Evolutionary conservation across 2,329 filamentous ascomycete species (phyloP).

Genomic region (Colletotrichum limetticola): DNA sequence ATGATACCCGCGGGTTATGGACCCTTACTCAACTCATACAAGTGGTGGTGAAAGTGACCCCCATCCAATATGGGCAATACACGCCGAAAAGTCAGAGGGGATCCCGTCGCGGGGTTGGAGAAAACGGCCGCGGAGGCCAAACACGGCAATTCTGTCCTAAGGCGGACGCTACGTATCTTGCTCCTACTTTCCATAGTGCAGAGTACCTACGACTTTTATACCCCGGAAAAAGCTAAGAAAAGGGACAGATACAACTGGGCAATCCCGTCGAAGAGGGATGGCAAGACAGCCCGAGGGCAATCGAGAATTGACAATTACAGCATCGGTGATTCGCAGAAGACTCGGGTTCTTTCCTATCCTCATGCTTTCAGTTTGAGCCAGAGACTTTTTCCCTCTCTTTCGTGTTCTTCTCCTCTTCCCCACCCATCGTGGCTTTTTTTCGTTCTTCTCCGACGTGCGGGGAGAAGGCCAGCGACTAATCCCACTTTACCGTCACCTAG

Average conservation of each 20-base stretch:
- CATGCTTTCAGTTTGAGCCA: background rate
- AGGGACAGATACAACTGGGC: background rate
- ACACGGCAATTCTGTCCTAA: constrained; percentile 28
- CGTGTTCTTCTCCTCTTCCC: background rate
- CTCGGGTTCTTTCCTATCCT: background rate
- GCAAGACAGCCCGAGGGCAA: background rate
- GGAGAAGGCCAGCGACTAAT: constrained; percentile 14
- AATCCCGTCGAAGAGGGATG: background rate
- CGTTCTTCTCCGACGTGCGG: constrained; percentile 20
- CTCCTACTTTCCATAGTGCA: too few relatives aligned
- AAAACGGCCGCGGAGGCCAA: constrained; percentile 23
- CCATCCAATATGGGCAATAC: constrained; percentile 27
- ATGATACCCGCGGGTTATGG: background rate
- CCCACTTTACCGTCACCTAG: background rate
- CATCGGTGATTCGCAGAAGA: constrained; percentile 10
- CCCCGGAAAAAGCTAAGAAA: background rate
- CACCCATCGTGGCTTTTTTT: background rate
- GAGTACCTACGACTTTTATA: too few relatives aligned
- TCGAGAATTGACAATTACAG: background rate
- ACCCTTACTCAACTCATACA: background rate
- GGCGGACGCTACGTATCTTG: background rate
- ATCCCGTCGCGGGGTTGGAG: background rate
- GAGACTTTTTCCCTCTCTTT: background rate
- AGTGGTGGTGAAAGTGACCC: background rate
- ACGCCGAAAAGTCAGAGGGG: constrained; percentile 9